A percentile compares a stretch with the other conserved stretches of the same genome.
Conservation (phyloP, 2,329 filamentous ascomycete species). For the Claviceps cyperi region DNA sequence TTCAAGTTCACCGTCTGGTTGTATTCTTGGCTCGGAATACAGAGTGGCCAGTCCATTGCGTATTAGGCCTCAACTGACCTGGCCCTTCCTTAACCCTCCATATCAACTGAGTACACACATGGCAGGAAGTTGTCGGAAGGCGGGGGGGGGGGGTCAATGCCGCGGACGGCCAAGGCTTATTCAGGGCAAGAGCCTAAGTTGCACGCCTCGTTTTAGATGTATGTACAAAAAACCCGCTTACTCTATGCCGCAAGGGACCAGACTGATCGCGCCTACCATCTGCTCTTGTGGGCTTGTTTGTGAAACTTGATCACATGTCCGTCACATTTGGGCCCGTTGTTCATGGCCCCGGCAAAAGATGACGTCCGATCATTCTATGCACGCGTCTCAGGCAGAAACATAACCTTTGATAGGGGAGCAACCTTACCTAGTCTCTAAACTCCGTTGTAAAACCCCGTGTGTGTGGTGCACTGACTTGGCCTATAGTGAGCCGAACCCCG, state of each 20-base stretch:
- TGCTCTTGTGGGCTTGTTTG: background rate
- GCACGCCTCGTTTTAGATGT: background rate
- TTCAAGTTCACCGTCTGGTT: background rate
- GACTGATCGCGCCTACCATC: background rate
- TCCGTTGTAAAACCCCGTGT: background rate
- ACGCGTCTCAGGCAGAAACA: background rate
- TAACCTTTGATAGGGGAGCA: background rate
- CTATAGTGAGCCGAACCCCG: too few species aligned
- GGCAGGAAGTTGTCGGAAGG: background rate
- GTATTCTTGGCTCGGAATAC: background rate
- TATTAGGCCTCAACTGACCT: background rate
- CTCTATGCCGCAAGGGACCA: background rate
- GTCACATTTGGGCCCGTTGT: background rate
- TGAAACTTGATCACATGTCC: background rate
- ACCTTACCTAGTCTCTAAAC: background rate
- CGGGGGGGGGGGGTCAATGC: background rate
- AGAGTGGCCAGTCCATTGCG: background rate
- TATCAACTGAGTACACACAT: background rate
- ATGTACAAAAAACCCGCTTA: background rate
- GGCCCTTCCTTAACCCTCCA: too few species aligned
- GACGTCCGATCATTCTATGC: background rate
- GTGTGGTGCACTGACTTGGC: background rate
- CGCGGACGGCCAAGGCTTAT: background rate
- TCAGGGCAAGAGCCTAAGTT: background rate
- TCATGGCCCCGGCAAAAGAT: background rate